Evolutionary conservation across 331 rosid species (phyloP), one percentile per base, ranked within the genome.

Genomic region (Prunus yedoensis): DNA sequence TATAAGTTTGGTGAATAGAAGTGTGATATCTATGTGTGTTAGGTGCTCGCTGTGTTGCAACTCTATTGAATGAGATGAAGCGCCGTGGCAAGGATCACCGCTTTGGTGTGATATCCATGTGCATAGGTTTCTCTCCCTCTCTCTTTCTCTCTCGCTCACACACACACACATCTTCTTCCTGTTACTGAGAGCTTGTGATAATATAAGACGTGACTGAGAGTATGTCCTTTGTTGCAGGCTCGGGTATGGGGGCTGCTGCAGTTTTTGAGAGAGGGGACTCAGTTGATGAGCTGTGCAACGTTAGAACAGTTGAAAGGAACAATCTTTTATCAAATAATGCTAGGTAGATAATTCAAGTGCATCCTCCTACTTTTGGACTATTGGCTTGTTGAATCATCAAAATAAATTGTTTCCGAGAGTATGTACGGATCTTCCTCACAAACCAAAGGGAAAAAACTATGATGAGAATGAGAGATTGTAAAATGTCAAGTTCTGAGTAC

Each of bases 221-320:
- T 74, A 63, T 68, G 69, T 68, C 6, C 54, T 27, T 58, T 58
- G 52, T 69, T 81, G 78, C 90, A 92, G 97, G 98, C 59, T 80
- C 96, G 3, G 97, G 96, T 5, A 91, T 94, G 98, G 96, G 96
- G 25, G 97, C 98, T 78, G 96, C 97, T 41, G 98, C 96, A 47
- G 96, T 91, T 32, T 82, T 94, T 62, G 97, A 94, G 78, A 87
- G 96, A 74, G 98, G 91, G 12, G 94, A 89, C 76, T 78, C 46
- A 8, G 79, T 66, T 65, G 88, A 92, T 69, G 82, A 79, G 73
- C 61, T 83, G 10, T 13, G 27, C 76, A 66, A 89, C 41, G 84
- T 79, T 68, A 62, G 83, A 70, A 66, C 77, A 30, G 62, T 61
- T 27, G 57, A 76, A 25, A 32, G n/a, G 3, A 32, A 18, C 49